Conservation (phyloP, 768 basidiomycete genomes). For the Boletus vermiculosoides region DNA sequence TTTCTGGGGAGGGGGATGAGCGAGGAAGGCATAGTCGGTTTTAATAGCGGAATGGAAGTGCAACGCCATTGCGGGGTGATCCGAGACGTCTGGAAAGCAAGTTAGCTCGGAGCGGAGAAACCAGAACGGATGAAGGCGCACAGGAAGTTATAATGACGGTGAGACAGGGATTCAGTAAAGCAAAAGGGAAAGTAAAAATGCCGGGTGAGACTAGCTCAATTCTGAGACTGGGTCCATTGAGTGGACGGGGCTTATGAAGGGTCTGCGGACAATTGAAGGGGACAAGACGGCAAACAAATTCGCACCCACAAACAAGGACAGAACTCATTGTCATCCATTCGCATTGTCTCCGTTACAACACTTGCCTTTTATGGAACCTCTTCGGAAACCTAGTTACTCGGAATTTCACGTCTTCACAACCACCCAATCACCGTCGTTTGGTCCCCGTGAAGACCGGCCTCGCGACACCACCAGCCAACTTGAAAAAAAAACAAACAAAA, state of each 20-base stretch:
- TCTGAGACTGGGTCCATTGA: not conserved
- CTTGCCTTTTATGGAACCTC: constrained; percentile 19
- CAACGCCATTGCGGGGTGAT: constrained; percentile 14
- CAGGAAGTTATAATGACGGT: not conserved
- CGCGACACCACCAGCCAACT: not conserved
- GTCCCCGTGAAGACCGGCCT: no score
- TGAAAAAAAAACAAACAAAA: not conserved
- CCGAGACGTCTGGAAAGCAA: constrained; percentile 4
- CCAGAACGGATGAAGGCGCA: constrained; percentile 3
- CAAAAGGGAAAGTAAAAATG: not conserved
- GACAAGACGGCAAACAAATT: not conserved
- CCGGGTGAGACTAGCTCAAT: constrained; percentile 22
- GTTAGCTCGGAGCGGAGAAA: constrained; percentile 4
- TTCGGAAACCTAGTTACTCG: no score
- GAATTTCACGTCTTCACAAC: not conserved
- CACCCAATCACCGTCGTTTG: not conserved
- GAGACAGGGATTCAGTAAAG: not conserved
- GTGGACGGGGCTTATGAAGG: constrained; percentile 16
- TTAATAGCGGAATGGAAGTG: constrained; percentile 12
- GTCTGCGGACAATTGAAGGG: constrained; percentile 21
- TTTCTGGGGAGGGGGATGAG: constrained; percentile 40
- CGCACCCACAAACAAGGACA: constrained; percentile 22
- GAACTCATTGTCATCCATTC: not conserved
- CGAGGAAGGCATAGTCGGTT: constrained; percentile 42
- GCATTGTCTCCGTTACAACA: constrained; percentile 28